A percentile compares a stretch with the other conserved stretches of the same genome.
phyloP scores from a whole-genome alignment of 2,329 filamentous ascomycete genomes.

The Madurella mycetomatis region DNA sequence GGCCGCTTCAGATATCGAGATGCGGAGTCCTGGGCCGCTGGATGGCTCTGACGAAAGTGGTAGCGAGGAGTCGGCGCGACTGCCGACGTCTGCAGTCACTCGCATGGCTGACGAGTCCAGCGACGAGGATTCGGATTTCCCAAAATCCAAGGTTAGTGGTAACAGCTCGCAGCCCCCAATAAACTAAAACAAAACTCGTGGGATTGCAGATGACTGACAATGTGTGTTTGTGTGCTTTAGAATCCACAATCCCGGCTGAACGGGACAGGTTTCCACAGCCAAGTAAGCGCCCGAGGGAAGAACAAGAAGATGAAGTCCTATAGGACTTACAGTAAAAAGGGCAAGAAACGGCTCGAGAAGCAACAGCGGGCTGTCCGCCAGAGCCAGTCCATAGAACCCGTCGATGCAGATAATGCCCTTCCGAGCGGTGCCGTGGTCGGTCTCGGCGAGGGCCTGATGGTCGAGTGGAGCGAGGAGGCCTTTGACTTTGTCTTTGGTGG shows the following conservation, averaged over 20 bases:
- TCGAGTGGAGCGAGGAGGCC: slow-evolving; percentile 75
- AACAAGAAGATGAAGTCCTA: slow-evolving; percentile 46
- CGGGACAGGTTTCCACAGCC: slow-evolving; percentile 12
- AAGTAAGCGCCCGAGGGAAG: slow-evolving; percentile 31
- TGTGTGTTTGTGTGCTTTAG: slow-evolving; percentile 6
- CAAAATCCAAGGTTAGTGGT: slow-evolving; percentile 33
- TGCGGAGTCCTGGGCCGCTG: slow-evolving; percentile 44
- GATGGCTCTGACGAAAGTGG: slow-evolving; percentile 50
- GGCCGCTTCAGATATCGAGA: slow-evolving; percentile 42
- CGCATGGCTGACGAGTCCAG: slow-evolving; percentile 57
- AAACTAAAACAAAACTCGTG: not conserved
- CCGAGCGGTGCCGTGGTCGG: slow-evolving; percentile 63
- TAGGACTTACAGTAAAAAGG: slow-evolving; percentile 47
- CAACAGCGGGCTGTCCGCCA: slow-evolving; percentile 33
- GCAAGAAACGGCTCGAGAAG: slow-evolving; percentile 45
- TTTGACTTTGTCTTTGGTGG: slow-evolving; percentile 66
- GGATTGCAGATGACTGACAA: not conserved
- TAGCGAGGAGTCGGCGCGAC: slow-evolving; percentile 43
- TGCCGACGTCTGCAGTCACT: slow-evolving; percentile 36
- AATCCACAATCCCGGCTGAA: slow-evolving; percentile 15
- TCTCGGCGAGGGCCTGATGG: slow-evolving; percentile 76
- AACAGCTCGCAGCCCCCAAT: slow-evolving; percentile 15
- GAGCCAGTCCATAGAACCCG: slow-evolving; percentile 31
- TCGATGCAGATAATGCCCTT: slow-evolving; percentile 34
- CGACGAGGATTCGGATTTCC: slow-evolving; percentile 45